A percentile compares a stretch with the other conserved stretches of the same genome.
Evolutionary conservation across 805 yeast genomes (phyloP).

Genomic region (Saccharomycopsis lassenensis): DNA sequence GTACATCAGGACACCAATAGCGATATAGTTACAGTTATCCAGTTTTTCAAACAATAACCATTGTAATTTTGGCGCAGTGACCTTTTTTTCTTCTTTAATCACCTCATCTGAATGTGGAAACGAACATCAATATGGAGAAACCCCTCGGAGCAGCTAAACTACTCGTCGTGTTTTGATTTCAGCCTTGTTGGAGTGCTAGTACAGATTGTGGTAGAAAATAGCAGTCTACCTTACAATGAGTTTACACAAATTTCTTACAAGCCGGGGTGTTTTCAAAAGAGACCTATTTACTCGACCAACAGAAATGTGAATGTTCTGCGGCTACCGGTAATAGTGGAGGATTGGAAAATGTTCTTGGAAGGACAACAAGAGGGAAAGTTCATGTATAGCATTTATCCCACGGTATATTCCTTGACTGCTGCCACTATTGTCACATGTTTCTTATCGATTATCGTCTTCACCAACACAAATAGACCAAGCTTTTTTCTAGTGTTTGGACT

Average conservation of each 20-base stretch:
- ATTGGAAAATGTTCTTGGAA: conserved; percentile 38
- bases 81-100: too few species aligned
- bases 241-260: conserved; percentile 22
- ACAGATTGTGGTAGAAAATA: background rate
- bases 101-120: too few species aligned
- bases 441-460: conserved; percentile 50
- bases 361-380: conserved; percentile 29
- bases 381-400: conserved; percentile 50
- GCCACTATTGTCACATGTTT: conserved; percentile 57
- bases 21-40: too few species aligned
- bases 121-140: too few species aligned
- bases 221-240: background rate
- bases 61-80: too few species aligned
- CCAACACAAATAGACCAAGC: conserved; percentile 56
- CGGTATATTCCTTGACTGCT: conserved; percentile 49
- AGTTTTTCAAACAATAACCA: too few species aligned
- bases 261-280: conserved; percentile 26
- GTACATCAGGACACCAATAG: too few species aligned
- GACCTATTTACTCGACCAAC: conserved; percentile 29
- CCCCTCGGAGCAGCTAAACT: too few species aligned
- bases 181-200: too few species aligned
- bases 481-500: conserved; percentile 39
- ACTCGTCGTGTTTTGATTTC: too few species aligned
- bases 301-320: conserved; percentile 21
- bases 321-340: conserved; percentile 33